Evolutionary conservation across 441 rosid genomes (phyloP), one percentile per base, ranked within the genome.

Genomic region (Gossypium davidsonii): DNA sequence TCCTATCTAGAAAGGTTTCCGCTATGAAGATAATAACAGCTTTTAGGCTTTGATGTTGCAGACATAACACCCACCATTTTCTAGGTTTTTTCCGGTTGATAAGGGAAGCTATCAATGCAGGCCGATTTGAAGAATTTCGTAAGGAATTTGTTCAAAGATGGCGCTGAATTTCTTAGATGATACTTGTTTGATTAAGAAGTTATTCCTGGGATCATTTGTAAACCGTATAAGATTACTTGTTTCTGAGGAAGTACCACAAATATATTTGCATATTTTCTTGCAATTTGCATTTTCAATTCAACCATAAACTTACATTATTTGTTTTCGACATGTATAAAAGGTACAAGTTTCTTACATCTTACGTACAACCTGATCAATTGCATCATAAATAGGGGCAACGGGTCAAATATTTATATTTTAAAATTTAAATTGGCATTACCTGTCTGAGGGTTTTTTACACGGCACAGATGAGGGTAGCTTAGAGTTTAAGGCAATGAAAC

Each of bases 1-100:
- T 21, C 3, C 2, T 65, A 3, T 9, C 31, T 46, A 17, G 31
- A 21, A 2, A 20, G 46, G 48, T 49, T n/a, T 57, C 15, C 17
- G 15, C 23, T 18, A 28, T 20, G 12, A n/a, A 28, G 21, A 57
- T 12, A 42, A n/a, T 37, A 4, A 53, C 28, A 12, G 1, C 59
- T 28, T 10, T 67, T 55, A 20, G 25, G 25, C 49, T 21, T 56
- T 74, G 57, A 62, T 72, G 51, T 21, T 78, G 87, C 91, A 90
- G 96, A 71, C 96, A 90, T 77, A 89, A 89, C 74, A 90, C 96
- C 39, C 90, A 90, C 74, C 92, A 90, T 56, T 89, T 77, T 76
- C 82, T 90, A 55, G 84, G 83, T 23, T 89, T 90, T 79, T 90
- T 90, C 78, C 79, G 9, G 9, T 71, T 76, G 52, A 85, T 90